These are phyloP conservation scores for Haplosporangium sp. DNA, from an alignment of 371 early-diverging fungal genomes.

Conservation along the genomic window DNA sequence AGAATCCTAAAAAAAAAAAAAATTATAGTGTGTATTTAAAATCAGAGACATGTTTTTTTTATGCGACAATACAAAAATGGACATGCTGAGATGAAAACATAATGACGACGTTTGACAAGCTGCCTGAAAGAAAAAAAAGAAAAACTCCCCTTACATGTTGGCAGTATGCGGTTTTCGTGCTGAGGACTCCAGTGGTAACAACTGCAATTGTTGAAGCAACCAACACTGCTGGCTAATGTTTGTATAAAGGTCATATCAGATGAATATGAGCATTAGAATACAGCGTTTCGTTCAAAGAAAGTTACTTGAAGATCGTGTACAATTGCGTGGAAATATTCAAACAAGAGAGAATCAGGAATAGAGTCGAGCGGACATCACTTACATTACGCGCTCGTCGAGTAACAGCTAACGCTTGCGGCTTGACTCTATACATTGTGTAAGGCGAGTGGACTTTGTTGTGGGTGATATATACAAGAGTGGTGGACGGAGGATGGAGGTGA, in stretches of 20 bases:
- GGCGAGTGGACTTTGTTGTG: background rate
- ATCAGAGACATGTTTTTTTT: too few relatives aligned
- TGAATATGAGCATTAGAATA: too few relatives aligned
- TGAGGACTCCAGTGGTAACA: slow-evolving; percentile 5
- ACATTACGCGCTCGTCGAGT: slow-evolving; percentile 24
- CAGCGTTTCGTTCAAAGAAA: too few relatives aligned
- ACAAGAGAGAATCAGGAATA: background rate
- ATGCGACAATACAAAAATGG: too few relatives aligned
- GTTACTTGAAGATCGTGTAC: background rate
- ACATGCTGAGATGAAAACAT: background rate
- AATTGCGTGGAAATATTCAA: too few relatives aligned
- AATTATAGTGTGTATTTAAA: background rate
- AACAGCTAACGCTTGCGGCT: slow-evolving; percentile 15
- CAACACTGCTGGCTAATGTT: slow-evolving; percentile 22
- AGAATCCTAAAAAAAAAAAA: slow-evolving; percentile 12
- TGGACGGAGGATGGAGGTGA: background rate
- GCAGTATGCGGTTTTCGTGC: slow-evolving; percentile 17
- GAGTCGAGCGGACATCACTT: slow-evolving; percentile 1
- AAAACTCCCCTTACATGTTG: slow-evolving; percentile 46
- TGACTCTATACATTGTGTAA: slow-evolving; percentile 30
- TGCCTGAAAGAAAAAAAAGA: background rate
- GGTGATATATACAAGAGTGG: background rate
- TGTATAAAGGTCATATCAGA: background rate
- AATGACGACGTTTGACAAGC: background rate
- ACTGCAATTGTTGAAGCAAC: slow-evolving; percentile 20